Conservation (phyloP, 768 basidiomycete species). For the Tephrocybe sp. region DNA sequence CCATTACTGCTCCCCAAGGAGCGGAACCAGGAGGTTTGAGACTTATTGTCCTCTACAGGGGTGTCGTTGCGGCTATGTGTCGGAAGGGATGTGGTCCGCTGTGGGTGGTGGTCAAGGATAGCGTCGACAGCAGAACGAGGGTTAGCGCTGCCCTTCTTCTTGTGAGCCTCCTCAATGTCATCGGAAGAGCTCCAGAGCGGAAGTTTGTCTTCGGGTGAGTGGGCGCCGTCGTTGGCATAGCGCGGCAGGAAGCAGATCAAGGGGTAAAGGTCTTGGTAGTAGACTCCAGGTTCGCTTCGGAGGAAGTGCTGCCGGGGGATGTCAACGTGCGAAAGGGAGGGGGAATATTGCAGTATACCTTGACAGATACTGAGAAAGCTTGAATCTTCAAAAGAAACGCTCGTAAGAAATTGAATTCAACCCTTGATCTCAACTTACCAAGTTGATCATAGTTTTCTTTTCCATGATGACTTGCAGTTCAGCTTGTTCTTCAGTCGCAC, state of each 20-base stretch:
- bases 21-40: conserved; percentile 21
- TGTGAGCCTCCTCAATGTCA: conserved; percentile 18
- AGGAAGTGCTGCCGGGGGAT: conserved; percentile 50
- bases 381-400: conserved; percentile 43
- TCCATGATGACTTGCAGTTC: conserved; percentile 56
- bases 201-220: conserved; percentile 43
- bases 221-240: conserved; percentile 37
- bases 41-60: conserved; percentile 18
- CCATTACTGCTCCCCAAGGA: conserved; percentile 8
- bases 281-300: conserved; percentile 67
- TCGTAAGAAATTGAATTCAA: not conserved
- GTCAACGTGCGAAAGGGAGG: not conserved
- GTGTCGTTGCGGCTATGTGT: conserved; percentile 9
- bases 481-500: conserved; percentile 26
- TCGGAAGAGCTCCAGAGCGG: conserved; percentile 57
- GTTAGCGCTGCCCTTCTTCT: conserved; percentile 6
- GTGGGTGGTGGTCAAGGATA: conserved; percentile 12
- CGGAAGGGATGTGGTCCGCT: conserved; percentile 19
- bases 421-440: conserved; percentile 37
- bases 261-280: conserved; percentile 73
- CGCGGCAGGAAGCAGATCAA: conserved; percentile 68
- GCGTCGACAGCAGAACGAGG: conserved; percentile 15
- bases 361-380: conserved; percentile 67
- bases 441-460: conserved; percentile 74
- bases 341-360: conserved; percentile 35